phyloP scores from a whole-genome alignment of 2,329 filamentous ascomycete species.

The Exophiala sp. region DNA sequence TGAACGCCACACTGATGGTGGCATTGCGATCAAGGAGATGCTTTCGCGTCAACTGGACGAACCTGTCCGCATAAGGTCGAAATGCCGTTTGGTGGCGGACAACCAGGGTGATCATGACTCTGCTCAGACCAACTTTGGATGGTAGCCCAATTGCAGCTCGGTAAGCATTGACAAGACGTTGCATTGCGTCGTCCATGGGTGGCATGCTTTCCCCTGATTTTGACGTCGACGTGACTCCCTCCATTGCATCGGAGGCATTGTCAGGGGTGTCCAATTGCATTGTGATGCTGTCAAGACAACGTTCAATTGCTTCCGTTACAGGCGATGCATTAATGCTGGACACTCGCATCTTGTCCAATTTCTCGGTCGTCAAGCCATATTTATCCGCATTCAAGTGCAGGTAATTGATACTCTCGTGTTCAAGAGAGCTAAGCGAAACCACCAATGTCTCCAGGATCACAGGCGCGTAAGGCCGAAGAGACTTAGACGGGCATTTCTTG shows the following conservation, averaged over 20 bases:
- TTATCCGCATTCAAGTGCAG: slow-evolving; percentile 82
- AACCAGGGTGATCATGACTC: slow-evolving; percentile 78
- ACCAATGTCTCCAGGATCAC: slow-evolving; percentile 78
- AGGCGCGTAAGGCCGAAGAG: slow-evolving; percentile 75
- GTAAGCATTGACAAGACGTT: slow-evolving; percentile 71
- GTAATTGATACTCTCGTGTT: slow-evolving; percentile 87
- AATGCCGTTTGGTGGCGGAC: slow-evolving; percentile 75
- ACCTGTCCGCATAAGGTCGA: slow-evolving; percentile 68
- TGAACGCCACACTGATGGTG: slow-evolving; percentile 86
- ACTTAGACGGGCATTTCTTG: slow-evolving; percentile 75
- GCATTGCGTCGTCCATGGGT: slow-evolving; percentile 66
- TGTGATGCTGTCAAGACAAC: slow-evolving; percentile 81
- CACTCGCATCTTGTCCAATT: slow-evolving; percentile 83
- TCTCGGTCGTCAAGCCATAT: slow-evolving; percentile 79
- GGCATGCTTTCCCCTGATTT: background rate
- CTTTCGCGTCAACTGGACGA: slow-evolving; percentile 75
- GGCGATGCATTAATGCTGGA: slow-evolving; percentile 80
- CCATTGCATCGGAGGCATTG: slow-evolving; percentile 15
- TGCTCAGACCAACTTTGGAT: slow-evolving; percentile 86
- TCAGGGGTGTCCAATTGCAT: slow-evolving; percentile 46
- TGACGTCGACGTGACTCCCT: slow-evolving; percentile 17
- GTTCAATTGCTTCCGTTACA: slow-evolving; percentile 86
- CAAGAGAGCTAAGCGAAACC: slow-evolving; percentile 77
- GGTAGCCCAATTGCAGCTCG: slow-evolving; percentile 86
- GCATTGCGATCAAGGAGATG: slow-evolving; percentile 88